These are phyloP conservation scores for Ceratocystis diversiconidia DNA, from an alignment of 2,329 filamentous ascomycete genomes.

Conservation along the genomic window DNA sequence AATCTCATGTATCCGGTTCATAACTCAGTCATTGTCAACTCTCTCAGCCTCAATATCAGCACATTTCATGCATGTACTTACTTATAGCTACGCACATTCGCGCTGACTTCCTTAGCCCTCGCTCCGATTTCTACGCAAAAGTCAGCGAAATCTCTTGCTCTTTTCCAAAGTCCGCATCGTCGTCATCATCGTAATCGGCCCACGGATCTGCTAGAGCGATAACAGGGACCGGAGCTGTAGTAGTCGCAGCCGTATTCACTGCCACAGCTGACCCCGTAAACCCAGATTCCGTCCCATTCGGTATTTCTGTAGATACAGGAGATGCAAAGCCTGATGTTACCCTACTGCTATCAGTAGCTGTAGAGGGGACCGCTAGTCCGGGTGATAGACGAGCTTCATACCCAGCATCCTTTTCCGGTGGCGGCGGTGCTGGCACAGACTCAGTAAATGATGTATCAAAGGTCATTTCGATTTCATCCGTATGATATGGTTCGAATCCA, in stretches of 20 bases:
- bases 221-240: conserved; percentile 38
- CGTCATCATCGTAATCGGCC: conserved; percentile 51
- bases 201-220: conserved; percentile 48
- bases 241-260: conserved; percentile 22
- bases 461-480: conserved; percentile 51
- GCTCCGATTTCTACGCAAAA: conserved; percentile 44
- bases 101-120: not conserved
- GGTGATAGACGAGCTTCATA: conserved; percentile 18
- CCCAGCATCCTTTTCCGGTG: conserved; percentile 25
- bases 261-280: not conserved
- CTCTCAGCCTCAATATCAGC: not conserved
- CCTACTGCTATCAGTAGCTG: not conserved
- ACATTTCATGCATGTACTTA: conserved; percentile 1
- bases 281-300: not conserved
- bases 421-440: conserved; percentile 20
- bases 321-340: not conserved
- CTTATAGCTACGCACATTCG: not conserved
- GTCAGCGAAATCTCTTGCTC: conserved; percentile 70
- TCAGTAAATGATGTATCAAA: conserved; percentile 52
- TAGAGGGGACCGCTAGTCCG: conserved; percentile 22
- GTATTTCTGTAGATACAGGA: not conserved
- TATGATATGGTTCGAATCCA: conserved; percentile 20
- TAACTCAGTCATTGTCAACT: not conserved
- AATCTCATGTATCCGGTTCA: not conserved
- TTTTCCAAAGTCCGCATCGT: conserved; percentile 42